These are phyloP conservation scores for Coix lacrymajobi DNA, from an alignment of 176 grass and related monocot species.

Conservation along the genomic window DNA sequence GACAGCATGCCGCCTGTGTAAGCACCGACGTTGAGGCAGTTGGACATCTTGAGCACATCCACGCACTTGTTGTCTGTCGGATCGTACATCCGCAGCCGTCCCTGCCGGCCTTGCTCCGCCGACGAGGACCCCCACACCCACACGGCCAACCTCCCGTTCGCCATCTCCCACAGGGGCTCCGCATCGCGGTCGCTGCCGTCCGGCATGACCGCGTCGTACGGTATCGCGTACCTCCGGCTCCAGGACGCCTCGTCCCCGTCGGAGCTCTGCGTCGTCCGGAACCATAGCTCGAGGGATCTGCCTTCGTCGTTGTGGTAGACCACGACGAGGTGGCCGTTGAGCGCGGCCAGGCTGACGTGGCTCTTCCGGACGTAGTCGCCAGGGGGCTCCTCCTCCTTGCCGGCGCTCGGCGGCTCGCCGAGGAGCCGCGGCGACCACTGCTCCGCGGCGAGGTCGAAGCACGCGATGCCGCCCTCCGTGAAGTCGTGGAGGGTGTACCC, in stretches of 20 bases:
- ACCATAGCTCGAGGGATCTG: not conserved
- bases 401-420: not conserved
- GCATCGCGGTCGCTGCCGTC: not conserved
- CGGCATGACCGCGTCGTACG: not conserved
- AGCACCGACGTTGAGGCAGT: not conserved
- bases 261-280: not conserved
- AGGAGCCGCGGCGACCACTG: not conserved
- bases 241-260: not conserved
- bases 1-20: not conserved
- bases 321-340: not conserved
- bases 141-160: not conserved
- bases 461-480: not conserved
- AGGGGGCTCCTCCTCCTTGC: not conserved
- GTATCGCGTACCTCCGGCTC: not conserved
- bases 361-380: rapidly evolving
- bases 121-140: not conserved
- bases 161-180: not conserved
- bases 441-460: not conserved
- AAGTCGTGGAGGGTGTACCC: not conserved
- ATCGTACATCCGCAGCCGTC: not conserved
- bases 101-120: not conserved
- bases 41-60: not conserved
- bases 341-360: not conserved
- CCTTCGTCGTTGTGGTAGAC: not conserved
- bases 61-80: not conserved